Evolutionary conservation across 352 stramenopile species (phyloP), one percentile per base, ranked within the genome.

Genomic region (Phytophthora foliorum): DNA sequence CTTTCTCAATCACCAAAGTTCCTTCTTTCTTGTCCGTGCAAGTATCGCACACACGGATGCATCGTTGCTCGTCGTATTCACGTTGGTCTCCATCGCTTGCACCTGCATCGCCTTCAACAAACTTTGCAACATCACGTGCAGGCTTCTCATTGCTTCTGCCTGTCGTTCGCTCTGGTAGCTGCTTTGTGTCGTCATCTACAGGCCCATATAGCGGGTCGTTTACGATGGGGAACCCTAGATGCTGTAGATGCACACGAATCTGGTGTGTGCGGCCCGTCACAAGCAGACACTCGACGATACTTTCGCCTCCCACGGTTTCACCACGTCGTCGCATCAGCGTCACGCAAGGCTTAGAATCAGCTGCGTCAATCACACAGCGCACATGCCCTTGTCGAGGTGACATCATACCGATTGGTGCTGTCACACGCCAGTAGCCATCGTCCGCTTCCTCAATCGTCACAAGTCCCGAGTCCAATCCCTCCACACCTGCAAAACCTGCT

Each of bases 151-250:
- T 29, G 9, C 9, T 17, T n/a, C 38, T 31, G 11, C 51, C 36
- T 39, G 22, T 4, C 44, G 8, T 9, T 52, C 32, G 22, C 29
- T 58, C 16, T 9, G n/a, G 11, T 53, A 2, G 2, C 29, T 9
- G 42, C n/a, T 57, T 16, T 4, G 25, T 31, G 10, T n/a, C 11
- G 17, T 34, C 53, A 2, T 52, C 10, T 29, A 39, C 46, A 24
- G 66, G 44, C 27, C 94, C 96, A 72, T 99, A 98, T 57, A 95
- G 89, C n/a, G 95, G 91, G 67, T 99, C 95, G 67, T 98, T 98
- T 17, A 86, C 93, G 70, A 99, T 99, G 0, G 96, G 92, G 62
- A 89, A 89, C 6, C 80, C 84, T 21, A 95, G 48, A 52, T 89
- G 77, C 63, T 98, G 89, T 21, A 98, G 80, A 67, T 99, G 97